A percentile compares a stretch with the other conserved stretches of the same genome.
phyloP scores from a whole-genome alignment of 23 red algal species.

The Gracilaria domingensis region DNA sequence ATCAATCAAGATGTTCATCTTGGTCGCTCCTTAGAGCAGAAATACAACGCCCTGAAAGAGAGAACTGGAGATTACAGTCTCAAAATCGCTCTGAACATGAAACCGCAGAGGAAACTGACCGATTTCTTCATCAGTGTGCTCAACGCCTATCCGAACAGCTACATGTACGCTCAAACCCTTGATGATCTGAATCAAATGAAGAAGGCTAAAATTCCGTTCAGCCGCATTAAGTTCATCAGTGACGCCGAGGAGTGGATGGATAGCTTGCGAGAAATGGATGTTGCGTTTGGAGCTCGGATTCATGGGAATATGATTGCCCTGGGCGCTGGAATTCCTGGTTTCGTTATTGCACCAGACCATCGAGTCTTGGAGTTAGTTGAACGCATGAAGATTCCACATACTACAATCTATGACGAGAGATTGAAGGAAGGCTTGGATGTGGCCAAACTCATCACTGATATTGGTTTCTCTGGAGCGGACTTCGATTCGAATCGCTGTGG shows the following conservation, averaged over 20 bases:
- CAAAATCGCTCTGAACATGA: constrained; percentile 51
- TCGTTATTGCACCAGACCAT: constrained; percentile 52
- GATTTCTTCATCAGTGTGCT: constrained; percentile 16
- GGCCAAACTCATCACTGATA: constrained; percentile 28
- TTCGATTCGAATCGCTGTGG: constrained; percentile 36
- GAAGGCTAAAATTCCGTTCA: constrained; percentile 48
- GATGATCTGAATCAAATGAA: constrained; percentile 36
- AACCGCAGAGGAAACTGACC: constrained; percentile 13
- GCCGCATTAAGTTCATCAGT: constrained; percentile 31
- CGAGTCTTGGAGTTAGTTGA: constrained; percentile 41
- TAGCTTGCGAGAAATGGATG: constrained; percentile 36
- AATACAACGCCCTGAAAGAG: constrained; percentile 17
- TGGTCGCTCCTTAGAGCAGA: constrained; percentile 4
- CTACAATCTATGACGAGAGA: constrained; percentile 39
- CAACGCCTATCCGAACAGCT: constrained; percentile 41
- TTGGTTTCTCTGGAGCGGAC: constrained; percentile 36
- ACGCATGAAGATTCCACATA: constrained; percentile 48
- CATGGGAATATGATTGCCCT: constrained; percentile 54
- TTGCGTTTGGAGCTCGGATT: constrained; percentile 37
- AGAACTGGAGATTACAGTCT: constrained; percentile 21
- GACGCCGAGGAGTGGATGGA: constrained; percentile 44
- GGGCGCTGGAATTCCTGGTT: constrained; percentile 39
- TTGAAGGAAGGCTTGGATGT: constrained; percentile 19
- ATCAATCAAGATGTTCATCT: constrained; percentile 35
- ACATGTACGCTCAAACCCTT: constrained; percentile 32